phyloP scores from a whole-genome alignment of 352 stramenopile genomes.

The Phytopythium cucurbitacearum region DNA sequence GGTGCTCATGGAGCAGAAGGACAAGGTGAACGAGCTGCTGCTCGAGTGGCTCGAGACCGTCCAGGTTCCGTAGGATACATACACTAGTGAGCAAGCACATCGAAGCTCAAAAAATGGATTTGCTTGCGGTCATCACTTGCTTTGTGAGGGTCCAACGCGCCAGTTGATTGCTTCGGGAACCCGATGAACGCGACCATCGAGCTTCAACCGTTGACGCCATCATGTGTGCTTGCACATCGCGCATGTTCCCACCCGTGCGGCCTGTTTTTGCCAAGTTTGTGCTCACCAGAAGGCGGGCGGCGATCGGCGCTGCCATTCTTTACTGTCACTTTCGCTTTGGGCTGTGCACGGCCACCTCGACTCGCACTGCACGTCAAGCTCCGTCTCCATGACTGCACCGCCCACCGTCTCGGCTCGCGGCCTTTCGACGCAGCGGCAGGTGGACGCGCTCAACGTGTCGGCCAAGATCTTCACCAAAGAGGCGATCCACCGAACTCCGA shows the following conservation, averaged over 20 bases:
- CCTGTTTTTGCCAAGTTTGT: constrained; percentile 1
- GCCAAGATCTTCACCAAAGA: constrained; percentile 32
- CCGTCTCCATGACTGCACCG: constrained; percentile 8
- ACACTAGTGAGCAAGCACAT: constrained; percentile 1
- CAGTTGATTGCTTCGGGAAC: too few species aligned
- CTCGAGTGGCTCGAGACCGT: constrained; percentile 30
- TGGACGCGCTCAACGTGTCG: constrained; percentile 43
- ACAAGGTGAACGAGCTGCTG: constrained; percentile 36
- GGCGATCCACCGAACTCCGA: constrained; percentile 10
- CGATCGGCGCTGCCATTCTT: constrained; percentile 1
- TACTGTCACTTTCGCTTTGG: constrained; percentile 13
- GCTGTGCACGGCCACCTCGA: too few species aligned
- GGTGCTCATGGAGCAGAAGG: constrained; percentile 31
- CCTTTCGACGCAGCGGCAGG: constrained; percentile 36
- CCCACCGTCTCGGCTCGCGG: constrained; percentile 20
- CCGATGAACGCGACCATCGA: too few species aligned
- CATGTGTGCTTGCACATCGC: background rate
- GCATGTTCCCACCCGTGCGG: background rate
- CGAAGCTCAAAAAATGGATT: too few species aligned
- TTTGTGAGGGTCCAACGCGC: too few species aligned
- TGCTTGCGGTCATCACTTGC: too few species aligned
- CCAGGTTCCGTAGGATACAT: constrained; percentile 10
- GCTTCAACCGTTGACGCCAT: constrained; percentile 4
- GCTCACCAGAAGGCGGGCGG: background rate
- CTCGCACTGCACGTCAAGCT: too few species aligned